Evolutionary conservation across 371 early-diverging fungal genomes (phyloP), one percentile per base, ranked within the genome.

Genomic region (Rhizopus stolonifer): DNA sequence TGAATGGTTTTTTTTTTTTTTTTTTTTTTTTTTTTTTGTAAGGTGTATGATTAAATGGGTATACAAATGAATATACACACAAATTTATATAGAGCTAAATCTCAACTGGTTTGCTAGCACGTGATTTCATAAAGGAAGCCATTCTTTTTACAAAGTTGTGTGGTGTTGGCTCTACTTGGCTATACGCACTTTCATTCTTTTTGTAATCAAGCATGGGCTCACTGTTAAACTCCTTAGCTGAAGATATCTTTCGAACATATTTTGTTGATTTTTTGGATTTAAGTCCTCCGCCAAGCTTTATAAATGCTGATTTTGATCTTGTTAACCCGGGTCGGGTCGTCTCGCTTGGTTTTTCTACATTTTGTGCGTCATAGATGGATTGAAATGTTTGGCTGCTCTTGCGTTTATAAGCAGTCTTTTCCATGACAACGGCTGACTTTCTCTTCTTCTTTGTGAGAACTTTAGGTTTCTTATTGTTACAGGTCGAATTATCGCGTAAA

Each of bases 141-240:
- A 74, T 65, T 34, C 70, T 54, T 40, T 65, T 67, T 5, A 74
- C 70, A 65, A 74, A 74, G 23, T 60, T 65, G 21, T 46, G 53
- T 10, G 17, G 9, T n/a, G 36, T 11, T 36, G 36, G 9, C 0
- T 36, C 36, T 14, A 14, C 36, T 1, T 5, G 9, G 2, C 36
- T 36, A n/a, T 36, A 36, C 6, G 14, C 5, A 15, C n/a, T 15
- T 11, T 36, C n/a, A 15, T 5, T 36, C 15, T 36, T 36, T 36
- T 36, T n/a, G 14, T 36, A 36, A 14, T 15, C 15, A 15, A 36
- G 4, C 36, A 36, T 14, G 9, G 36, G 14, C 8, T 42, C 19
- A 23, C 23, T 8, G 19, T 38, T 25, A 3, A 54, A 40, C 9
- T 51, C 22, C 31, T 63, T 63, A 8, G 58, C 64, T 19, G 64